A percentile compares a stretch with the other conserved stretches of the same genome.
Conservation (phyloP, 176 grass and related monocot genomes). For the Tuctoria greenei region DNA sequence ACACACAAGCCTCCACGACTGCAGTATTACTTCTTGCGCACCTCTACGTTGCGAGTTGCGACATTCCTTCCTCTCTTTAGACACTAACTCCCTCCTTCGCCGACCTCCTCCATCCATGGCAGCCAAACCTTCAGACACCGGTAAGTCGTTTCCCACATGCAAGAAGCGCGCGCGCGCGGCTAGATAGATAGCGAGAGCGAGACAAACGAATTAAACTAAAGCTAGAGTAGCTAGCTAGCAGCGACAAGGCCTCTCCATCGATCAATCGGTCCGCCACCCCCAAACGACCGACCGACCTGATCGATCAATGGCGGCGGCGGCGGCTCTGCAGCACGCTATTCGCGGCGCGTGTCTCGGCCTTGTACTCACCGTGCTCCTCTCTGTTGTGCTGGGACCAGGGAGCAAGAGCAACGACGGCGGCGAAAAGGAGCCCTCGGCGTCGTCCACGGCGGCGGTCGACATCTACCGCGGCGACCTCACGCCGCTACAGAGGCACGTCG, state of each 20-base stretch:
- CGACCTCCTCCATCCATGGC: slow-evolving; percentile 31
- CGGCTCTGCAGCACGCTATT: neutral
- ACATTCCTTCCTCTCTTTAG: neutral
- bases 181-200: too few species aligned
- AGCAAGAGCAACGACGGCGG: neutral
- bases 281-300: too few species aligned
- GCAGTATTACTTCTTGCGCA: too few species aligned
- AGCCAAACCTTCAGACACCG: neutral
- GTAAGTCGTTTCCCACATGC: neutral
- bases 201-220: too few species aligned
- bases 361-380: neutral
- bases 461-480: slow-evolving; percentile 49
- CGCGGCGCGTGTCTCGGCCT: neutral
- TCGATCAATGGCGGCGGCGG: neutral
- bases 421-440: neutral
- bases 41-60: too few species aligned
- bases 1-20: neutral
- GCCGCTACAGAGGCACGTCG: slow-evolving; percentile 68
- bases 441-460: slow-evolving; percentile 37
- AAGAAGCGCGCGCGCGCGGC: too few species aligned
- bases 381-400: neutral
- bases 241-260: too few species aligned
- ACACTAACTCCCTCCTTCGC: neutral
- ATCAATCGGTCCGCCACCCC: too few species aligned
- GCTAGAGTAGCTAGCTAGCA: too few species aligned